Conservation (phyloP, 2,329 filamentous ascomycete genomes). For the Microsporum audouinii region DNA sequence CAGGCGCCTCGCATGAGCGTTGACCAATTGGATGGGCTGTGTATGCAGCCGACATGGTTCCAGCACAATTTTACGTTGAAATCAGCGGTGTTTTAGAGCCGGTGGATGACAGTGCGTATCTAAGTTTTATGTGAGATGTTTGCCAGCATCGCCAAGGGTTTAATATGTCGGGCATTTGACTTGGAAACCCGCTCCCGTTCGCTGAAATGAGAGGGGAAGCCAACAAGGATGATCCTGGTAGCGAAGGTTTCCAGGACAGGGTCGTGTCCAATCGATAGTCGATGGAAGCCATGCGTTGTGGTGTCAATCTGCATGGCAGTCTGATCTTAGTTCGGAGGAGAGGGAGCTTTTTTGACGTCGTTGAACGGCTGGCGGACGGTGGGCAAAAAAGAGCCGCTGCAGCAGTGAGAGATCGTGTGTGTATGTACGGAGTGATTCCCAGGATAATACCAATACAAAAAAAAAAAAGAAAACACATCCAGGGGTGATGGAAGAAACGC, state of each 20-base stretch:
- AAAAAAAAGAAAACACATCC: not conserved
- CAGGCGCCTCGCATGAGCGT: not conserved
- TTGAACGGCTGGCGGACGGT: not conserved
- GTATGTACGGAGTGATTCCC: not conserved
- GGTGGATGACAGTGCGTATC: not conserved
- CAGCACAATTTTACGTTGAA: conserved; percentile 1
- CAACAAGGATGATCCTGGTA: not conserved
- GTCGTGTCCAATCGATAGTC: not conserved
- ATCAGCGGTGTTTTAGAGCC: not conserved
- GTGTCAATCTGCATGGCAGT: not conserved
- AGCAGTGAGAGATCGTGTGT: not conserved
- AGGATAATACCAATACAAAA: not conserved
- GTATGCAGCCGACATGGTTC: conserved; percentile 1
- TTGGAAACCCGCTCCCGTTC: not conserved
- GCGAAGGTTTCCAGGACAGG: not conserved
- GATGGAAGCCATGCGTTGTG: not conserved
- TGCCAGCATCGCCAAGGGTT: not conserved
- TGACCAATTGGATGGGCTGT: not conserved
- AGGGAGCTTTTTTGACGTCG: not conserved
- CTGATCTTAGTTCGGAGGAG: not conserved
- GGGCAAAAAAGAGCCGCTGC: not conserved
- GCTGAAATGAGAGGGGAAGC: conserved; percentile 2
- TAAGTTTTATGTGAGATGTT: not conserved
- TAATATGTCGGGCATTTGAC: not conserved
- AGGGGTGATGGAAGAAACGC: not conserved